phyloP scores from a whole-genome alignment of 768 basidiomycete genomes.

The Psilocybe azurescens region DNA sequence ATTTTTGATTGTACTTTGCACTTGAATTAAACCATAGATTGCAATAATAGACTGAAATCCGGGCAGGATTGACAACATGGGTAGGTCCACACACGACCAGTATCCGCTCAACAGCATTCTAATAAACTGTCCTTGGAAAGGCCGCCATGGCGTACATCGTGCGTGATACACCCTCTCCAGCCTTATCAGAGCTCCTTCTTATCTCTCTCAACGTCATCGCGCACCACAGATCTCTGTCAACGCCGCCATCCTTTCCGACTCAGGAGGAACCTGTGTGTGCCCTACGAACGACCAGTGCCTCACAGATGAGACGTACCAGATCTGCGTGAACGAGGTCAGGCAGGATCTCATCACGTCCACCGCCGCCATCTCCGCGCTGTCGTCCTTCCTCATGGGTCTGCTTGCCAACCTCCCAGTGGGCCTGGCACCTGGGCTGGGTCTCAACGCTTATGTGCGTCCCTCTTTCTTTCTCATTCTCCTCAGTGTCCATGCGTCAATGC shows the following conservation, averaged over 20 bases:
- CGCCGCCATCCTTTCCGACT: conserved; percentile 74
- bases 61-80: conserved; percentile 84
- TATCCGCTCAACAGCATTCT: conserved; percentile 8
- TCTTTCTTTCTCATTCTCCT: background rate
- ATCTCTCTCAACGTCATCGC: conserved; percentile 4
- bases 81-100: conserved; percentile 40
- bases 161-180: conserved; percentile 26
- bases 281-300: conserved; percentile 59
- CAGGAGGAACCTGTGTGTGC: conserved; percentile 86
- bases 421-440: conserved; percentile 84
- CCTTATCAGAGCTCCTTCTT: conserved; percentile 2
- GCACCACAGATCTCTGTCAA: conserved; percentile 78
- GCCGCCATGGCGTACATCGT: conserved; percentile 89
- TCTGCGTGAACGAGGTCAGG: conserved; percentile 65
- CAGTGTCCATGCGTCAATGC: no score
- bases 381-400: conserved; percentile 83
- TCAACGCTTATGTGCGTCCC: conserved; percentile 76
- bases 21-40: background rate
- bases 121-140: conserved; percentile 32
- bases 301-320: conserved; percentile 54
- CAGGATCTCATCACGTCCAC: conserved; percentile 86
- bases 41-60: conserved; percentile 68
- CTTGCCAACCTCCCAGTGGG: conserved; percentile 90
- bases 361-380: conserved; percentile 74
- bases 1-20: background rate